Evolutionary conservation across 1,284 basidiomycete species (phyloP).

Genomic region (Malassezia sympodialis): DNA sequence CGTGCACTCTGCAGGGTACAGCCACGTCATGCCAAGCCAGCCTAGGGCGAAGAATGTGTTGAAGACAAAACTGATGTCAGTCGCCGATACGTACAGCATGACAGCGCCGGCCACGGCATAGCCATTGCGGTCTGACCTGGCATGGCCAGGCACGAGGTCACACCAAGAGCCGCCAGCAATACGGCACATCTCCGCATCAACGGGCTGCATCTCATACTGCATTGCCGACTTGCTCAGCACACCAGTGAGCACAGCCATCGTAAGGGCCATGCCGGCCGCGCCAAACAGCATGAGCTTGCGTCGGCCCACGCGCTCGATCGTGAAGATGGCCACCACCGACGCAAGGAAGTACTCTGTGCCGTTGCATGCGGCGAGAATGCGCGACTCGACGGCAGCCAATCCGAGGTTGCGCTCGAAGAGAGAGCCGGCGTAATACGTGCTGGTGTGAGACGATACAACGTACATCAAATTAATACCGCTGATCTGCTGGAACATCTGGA

Average conservation of each 20-base stretch:
- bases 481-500: conserved; percentile 47
- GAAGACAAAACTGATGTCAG: conserved; percentile 22
- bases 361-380: conserved; percentile 42
- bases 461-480: conserved; percentile 35
- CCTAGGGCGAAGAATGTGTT: conserved; percentile 45
- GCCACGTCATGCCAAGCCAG: conserved; percentile 47
- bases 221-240: conserved; percentile 4
- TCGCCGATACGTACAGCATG: conserved; percentile 1
- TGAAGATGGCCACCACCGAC: conserved; percentile 40
- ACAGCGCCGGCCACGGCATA: conserved; percentile 8
- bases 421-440: conserved; percentile 44
- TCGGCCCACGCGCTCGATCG: conserved; percentile 38
- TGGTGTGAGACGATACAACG: conserved; percentile 9
- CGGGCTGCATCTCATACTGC: background rate
- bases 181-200: background rate
- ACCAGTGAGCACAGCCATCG: conserved; percentile 32
- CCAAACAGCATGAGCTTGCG: conserved; percentile 40
- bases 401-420: conserved; percentile 39
- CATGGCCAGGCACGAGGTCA: background rate
- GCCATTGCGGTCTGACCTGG: background rate
- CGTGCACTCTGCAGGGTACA: conserved; percentile 47
- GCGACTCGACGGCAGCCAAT: conserved; percentile 29
- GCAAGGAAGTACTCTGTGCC: conserved; percentile 47
- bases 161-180: background rate
- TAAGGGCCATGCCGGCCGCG: conserved; percentile 33